Conservation (phyloP, 106 monocot species). For the Acorus gramineus region DNA sequence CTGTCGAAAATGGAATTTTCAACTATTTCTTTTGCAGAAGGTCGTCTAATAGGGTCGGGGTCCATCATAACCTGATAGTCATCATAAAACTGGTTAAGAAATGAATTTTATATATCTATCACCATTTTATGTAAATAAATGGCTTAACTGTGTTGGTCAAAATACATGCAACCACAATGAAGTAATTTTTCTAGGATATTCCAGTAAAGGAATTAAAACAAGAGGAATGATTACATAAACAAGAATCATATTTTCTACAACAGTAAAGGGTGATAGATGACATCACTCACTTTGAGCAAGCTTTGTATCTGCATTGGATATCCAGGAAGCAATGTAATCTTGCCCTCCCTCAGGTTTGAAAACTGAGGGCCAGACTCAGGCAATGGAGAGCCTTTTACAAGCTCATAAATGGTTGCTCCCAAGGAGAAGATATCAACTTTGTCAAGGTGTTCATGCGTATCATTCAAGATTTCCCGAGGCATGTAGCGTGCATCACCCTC, state of each 20-base stretch:
- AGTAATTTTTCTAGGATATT: neutral
- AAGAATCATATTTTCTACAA: neutral
- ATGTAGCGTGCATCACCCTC: conserved; percentile 94
- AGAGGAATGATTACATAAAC: too few species aligned
- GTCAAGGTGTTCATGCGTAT: conserved; percentile 78
- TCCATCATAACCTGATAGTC: conserved; percentile 84
- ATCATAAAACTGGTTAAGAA: neutral
- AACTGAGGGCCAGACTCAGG: conserved; percentile 84
- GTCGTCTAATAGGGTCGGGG: conserved; percentile 73
- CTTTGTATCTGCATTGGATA: conserved; percentile 64
- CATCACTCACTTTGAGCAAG: conserved; percentile 56
- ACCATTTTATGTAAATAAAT: neutral
- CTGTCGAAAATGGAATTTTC: conserved; percentile 53
- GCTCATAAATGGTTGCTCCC: conserved; percentile 72
- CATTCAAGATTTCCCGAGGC: conserved; percentile 88
- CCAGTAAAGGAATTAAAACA: neutral
- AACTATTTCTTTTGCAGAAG: conserved; percentile 70
- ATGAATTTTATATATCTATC: neutral
- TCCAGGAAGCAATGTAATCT: conserved; percentile 80
- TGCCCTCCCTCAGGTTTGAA: conserved; percentile 71
- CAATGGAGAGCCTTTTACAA: conserved; percentile 66
- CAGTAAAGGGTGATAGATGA: neutral
- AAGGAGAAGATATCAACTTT: conserved; percentile 96
- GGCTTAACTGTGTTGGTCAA: too few species aligned
- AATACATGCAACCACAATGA: neutral